Base-by-base conservation (phyloP, 768 basidiomycete species). In the Amanita rubescens region DNA sequence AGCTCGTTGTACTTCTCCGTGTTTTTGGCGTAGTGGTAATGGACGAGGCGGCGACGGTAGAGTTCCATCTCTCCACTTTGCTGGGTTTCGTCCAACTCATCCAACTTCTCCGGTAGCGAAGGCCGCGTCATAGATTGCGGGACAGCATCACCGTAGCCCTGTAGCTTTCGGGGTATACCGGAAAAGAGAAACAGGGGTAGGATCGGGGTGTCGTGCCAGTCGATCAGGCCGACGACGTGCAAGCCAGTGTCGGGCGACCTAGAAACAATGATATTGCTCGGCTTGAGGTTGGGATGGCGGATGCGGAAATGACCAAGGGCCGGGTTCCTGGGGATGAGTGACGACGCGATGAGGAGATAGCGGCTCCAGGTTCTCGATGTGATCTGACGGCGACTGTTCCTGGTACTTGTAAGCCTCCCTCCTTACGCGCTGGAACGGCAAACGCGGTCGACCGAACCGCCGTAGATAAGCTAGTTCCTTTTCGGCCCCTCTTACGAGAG, bases 161-260 rank as follows among this genome's bases (percentile, higher is more conserved):
- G 75, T 0, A 80, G 45, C 19, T 60, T 62, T 49, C 64, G 12
- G 37, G 77, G 78, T 63, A 75, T 64, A 57, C 73, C 45, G 33
- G 75, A 68, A 54, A 69, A 71, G 68, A 81, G 78, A 67, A 75
- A 80, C 57, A 56, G 19, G 62, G 79, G 78, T 27, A 80, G 70
- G 68, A 81, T 75, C 3, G 77, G 66, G 57, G 79, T 55, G 65
- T 80, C 76, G 69, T 80, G 78, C 78, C 76, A 79, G 72, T 79
- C 77, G 27, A 30, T 3, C 27, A 30, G 27, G 3, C 51, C 35
- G 49, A 73, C 74, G 63, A 64, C 65, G 57, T 56, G 65, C 35
- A 56, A 57, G 49, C 68, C 57, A 66, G 65, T 65, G 27, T 30
- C 3, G 3, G 27, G 8, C 27, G 27, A 30, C 27, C 55, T 68